Evolutionary conservation across 208 protist species (phyloP), one percentile per base, ranked within the genome.

Genomic region (Lotmaria passim): DNA sequence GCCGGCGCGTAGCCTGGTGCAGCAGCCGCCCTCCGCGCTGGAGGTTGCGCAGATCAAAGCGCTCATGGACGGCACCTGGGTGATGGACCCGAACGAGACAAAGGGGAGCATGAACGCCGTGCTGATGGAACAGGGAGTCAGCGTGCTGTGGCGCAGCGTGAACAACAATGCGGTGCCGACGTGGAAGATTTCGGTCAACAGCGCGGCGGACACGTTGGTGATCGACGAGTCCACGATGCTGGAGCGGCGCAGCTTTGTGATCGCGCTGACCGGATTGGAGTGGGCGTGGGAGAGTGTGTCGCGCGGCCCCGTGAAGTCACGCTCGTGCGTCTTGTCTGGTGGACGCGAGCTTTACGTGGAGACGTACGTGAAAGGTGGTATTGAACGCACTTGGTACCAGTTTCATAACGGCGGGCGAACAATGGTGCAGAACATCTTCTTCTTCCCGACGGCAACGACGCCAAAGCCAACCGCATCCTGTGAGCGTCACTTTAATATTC

Each of bases 31-130:
- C 0, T 71, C 74, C 2, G 56, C 39, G 19, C 50, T 85, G 14
- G 86, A 84, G 44, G n/a, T 86, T 26, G 41, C 79, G 17, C 76
- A 85, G 60, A 75, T 88, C 2, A 79, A 86, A 60, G 76, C 75
- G 12, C 43, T 78, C 64, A 66, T 85, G 48, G 60, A 75, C 47
- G 86, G 86, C 14, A 63, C 50, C 26, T 91, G 86, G 86, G 50
- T 71, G 47, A 75, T 84, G 44, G 71, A 79, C 41, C 63, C 75
- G 6, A 69, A 73, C 7, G 46, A 72, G 43, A 74, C 77, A 11
- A 56, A 62, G 26, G 80, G 77, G 12, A 83, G 69, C 60, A 62
- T 86, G 46, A 78, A 69, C 36, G 61, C 58, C 8, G 65, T 86
- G 19, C 52, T 91, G 26, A 55, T 78, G 11, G 75, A 78, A 56